Conservation (phyloP, 345 rosid species). For the Pelargonium nanum region DNA sequence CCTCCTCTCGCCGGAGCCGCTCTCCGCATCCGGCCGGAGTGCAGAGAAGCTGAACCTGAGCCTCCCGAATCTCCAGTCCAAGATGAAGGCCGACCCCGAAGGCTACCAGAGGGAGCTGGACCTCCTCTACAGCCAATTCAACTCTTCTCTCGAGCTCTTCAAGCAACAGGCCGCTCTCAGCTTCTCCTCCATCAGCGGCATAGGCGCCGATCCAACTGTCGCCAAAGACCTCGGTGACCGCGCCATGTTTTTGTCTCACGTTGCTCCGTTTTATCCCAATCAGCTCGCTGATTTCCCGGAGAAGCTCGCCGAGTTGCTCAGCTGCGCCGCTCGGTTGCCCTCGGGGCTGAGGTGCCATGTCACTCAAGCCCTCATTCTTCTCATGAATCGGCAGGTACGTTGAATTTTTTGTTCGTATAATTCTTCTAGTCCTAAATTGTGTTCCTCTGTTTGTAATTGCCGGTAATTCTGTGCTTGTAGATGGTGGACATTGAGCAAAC, state of each 20-base stretch:
- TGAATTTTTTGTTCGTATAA: background rate
- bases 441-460: constrained; percentile 2
- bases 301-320: constrained; percentile 63
- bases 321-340: constrained; percentile 51
- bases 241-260: constrained; percentile 68
- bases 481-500: constrained; percentile 55
- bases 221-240: constrained; percentile 76
- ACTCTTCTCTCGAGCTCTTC: constrained; percentile 68
- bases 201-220: constrained; percentile 50
- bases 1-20: constrained; percentile 32
- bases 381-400: constrained; percentile 54
- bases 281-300: constrained; percentile 54
- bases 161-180: constrained; percentile 66
- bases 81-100: constrained; percentile 82
- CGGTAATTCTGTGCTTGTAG: constrained; percentile 26
- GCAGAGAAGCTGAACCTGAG: constrained; percentile 72
- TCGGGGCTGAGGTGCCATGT: constrained; percentile 70
- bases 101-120: constrained; percentile 70
- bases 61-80: constrained; percentile 57
- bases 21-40: constrained; percentile 67
- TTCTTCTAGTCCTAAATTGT: background rate
- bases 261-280: constrained; percentile 68
- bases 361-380: constrained; percentile 67
- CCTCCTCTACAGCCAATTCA: constrained; percentile 64
- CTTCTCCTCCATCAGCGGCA: constrained; percentile 57